Evolutionary conservation across 192 early-diverging fungal genomes (phyloP).

Genomic region (Backusella liffmaniae): DNA sequence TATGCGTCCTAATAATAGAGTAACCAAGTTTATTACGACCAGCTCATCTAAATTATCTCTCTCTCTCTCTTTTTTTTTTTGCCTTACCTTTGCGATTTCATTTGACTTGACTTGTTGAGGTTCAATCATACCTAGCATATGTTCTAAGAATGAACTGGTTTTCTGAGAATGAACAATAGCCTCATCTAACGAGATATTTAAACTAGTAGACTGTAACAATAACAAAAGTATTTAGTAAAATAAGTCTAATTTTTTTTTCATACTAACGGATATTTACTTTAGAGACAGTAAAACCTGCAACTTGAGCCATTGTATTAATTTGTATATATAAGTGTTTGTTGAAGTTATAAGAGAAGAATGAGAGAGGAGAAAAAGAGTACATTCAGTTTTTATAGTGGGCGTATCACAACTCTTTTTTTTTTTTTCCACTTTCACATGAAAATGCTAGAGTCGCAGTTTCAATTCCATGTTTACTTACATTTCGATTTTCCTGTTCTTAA

Average conservation of each 20-base stretch:
- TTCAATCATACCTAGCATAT: conserved; percentile 5
- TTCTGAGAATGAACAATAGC: conserved; percentile 2
- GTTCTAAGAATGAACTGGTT: conserved; percentile 1
- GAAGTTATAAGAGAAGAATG: not conserved
- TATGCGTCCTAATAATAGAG: conserved; percentile 10
- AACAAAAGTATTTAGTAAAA: not conserved
- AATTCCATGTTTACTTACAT: not conserved
- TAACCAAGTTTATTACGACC: not conserved
- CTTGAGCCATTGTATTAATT: not conserved
- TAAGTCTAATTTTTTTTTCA: not conserved
- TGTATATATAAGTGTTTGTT: not conserved
- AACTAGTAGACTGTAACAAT: not conserved
- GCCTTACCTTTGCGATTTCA: conserved; percentile 8
- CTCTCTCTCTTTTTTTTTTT: not conserved
- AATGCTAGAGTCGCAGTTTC: not conserved
- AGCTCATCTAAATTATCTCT: not conserved
- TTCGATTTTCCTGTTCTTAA: not conserved
- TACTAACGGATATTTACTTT: not conserved
- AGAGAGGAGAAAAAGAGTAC: not conserved
- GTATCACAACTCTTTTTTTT: not conserved
- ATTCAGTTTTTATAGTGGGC: not conserved
- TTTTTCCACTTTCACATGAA: conserved; percentile 2
- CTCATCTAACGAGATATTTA: not conserved
- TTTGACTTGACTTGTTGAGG: conserved; percentile 12
- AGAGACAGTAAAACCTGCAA: conserved; percentile 12